These are phyloP conservation scores for Syncephalis fuscata DNA, from an alignment of 371 early-diverging fungal species.

Conservation along the genomic window DNA sequence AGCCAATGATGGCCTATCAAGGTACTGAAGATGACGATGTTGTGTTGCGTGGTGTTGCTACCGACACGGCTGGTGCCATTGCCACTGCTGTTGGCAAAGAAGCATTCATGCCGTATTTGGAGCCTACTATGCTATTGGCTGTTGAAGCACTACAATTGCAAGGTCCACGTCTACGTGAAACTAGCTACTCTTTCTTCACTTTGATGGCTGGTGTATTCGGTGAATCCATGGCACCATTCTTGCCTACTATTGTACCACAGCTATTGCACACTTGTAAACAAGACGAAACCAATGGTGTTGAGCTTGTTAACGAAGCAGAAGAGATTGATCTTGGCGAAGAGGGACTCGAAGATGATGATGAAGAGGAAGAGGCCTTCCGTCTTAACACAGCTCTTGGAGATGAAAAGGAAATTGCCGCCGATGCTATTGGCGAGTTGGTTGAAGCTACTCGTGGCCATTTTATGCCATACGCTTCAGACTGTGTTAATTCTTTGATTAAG, in stretches of 20 bases:
- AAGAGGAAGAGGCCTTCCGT: constrained; percentile 33
- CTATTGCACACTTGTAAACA: constrained; percentile 53
- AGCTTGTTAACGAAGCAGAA: constrained; percentile 12
- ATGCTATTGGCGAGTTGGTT: constrained; percentile 74
- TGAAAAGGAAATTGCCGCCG: constrained; percentile 82
- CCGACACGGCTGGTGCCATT: constrained; percentile 69
- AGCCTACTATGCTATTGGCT: constrained; percentile 54
- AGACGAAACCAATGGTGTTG: constrained; percentile 37
- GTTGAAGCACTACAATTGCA: constrained; percentile 59
- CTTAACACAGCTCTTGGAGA: constrained; percentile 71
- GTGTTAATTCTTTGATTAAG: constrained; percentile 37
- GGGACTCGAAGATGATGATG: constrained; percentile 28
- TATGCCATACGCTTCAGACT: constrained; percentile 66
- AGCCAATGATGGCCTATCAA: constrained; percentile 47
- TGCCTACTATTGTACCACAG: constrained; percentile 56
- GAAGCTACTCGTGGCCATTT: constrained; percentile 53
- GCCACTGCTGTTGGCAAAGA: constrained; percentile 79
- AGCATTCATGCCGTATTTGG: constrained; percentile 55
- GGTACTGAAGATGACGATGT: constrained; percentile 42
- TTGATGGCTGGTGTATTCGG: constrained; percentile 66
- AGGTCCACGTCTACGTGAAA: constrained; percentile 59
- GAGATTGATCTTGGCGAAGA: constrained; percentile 16
- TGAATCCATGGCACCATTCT: constrained; percentile 61
- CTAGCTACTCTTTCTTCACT: constrained; percentile 73
- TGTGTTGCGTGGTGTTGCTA: constrained; percentile 69